phyloP scores from a whole-genome alignment of 1,284 basidiomycete species.

The Ganoderma lingzhi region DNA sequence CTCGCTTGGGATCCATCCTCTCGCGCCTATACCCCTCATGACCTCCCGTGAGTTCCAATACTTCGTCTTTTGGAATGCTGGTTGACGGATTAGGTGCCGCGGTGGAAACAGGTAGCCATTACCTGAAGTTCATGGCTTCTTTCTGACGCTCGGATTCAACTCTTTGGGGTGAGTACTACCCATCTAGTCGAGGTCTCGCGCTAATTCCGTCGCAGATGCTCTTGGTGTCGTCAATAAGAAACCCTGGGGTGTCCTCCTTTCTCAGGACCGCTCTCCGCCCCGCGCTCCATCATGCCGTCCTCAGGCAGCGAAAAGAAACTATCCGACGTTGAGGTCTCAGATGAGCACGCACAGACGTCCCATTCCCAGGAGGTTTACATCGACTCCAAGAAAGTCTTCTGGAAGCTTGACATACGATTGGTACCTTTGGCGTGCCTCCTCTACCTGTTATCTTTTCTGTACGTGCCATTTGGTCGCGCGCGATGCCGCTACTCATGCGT shows the following conservation, averaged over 20 bases:
- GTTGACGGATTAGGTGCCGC: not conserved
- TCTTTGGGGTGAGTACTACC: not conserved
- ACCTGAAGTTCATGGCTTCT: not conserved
- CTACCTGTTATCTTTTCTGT: conserved; percentile 58
- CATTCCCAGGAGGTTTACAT: not conserved
- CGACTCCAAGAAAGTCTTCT: conserved; percentile 20
- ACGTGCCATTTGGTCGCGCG: not conserved
- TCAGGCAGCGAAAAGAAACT: not conserved
- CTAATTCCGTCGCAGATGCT: not conserved
- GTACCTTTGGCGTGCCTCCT: conserved; percentile 65
- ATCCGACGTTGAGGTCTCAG: not conserved
- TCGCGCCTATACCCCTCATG: not conserved
- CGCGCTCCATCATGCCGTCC: not conserved
- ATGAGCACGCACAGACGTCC: not conserved
- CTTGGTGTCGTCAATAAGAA: not conserved
- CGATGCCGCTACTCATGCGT: conserved; percentile 46
- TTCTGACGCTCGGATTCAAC: not conserved
- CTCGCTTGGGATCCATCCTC: not conserved
- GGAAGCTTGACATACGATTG: conserved; percentile 42
- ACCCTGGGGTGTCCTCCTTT: not conserved
- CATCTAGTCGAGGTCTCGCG: not conserved
- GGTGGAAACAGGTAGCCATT: not conserved
- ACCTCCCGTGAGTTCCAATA: not conserved
- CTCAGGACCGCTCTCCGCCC: not conserved
- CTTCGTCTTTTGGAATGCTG: not conserved